Evolutionary conservation across 495 filamentous ascomycete genomes (phyloP), one percentile per base, ranked within the genome.

Genomic region (Lasiosphaeriaceae sp.): DNA sequence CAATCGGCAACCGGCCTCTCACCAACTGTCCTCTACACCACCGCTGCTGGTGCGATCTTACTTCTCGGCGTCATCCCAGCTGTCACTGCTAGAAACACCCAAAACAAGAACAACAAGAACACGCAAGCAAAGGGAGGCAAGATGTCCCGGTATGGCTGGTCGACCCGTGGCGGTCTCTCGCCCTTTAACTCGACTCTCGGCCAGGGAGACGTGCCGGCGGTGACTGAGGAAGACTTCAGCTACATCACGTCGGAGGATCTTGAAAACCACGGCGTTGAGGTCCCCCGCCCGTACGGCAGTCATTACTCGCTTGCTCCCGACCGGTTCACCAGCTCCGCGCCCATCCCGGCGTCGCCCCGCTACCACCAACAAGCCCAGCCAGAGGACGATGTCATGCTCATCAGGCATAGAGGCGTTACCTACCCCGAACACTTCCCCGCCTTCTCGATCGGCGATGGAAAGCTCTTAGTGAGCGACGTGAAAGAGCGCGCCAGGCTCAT

Each of bases 381-480:
- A 5, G 87, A 87, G 46, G 89, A 91, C 39, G 92, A 96, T 69
- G 79, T 89, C 14, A 74, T 96, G 16, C 64, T 90, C n/a, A 79
- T 95, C 56, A 86, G 83, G 66, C 80, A 90, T 72, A 85, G 84
- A 59, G 79, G 82, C 50, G 72, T 83, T 50, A 86, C 80, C n/a
- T 90, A 91, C 66, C 84, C 85, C 0, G 77, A 90, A 16, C 85
- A 88, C 59, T 96, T 96, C 70, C 87, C 86, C 1, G 83, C 90
- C 5, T 92, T 86, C 66, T 85, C 86, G 31, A 96, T 96, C 69
- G 83, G 83, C 51, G 88, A 92, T 63, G 89, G 90, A 1, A 79
- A 80, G 50, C 74, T 96, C 50, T 82, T 76, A 17, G 83, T 95
- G 37, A 74, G 81, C 47, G 84, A 87, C 52, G 74, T 96, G 34